Conservation (phyloP, 2,329 filamentous ascomycete species). For the Drechslera avenae region DNA sequence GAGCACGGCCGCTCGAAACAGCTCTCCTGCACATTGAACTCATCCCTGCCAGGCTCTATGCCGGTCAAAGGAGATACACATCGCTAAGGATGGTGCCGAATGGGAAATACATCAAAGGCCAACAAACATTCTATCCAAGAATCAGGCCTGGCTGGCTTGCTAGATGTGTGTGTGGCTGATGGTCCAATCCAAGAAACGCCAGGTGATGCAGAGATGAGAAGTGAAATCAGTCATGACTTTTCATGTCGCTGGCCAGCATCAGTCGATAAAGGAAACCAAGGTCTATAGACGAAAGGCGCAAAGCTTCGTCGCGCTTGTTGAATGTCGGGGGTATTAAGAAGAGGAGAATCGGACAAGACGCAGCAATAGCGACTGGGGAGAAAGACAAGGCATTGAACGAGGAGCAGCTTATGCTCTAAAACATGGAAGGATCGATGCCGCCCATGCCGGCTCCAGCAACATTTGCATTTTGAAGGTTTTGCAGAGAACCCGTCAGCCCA, state of each 20-base stretch:
- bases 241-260: constrained; percentile 11
- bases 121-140: constrained; percentile 28
- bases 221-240: constrained; percentile 29
- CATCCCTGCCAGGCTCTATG: constrained; percentile 35
- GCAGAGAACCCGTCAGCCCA: constrained; percentile 47
- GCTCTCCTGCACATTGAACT: constrained; percentile 43
- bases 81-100: constrained; percentile 35
- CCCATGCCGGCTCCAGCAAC: constrained; percentile 60
- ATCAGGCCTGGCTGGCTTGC: constrained; percentile 20
- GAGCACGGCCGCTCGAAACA: constrained; percentile 30
- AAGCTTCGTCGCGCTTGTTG: constrained; percentile 22
- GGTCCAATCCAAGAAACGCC: constrained; percentile 29
- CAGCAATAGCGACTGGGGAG: constrained; percentile 7
- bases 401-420: constrained; percentile 28
- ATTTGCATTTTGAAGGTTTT: constrained; percentile 51
- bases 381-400: constrained; percentile 12
- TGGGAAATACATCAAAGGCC: constrained; percentile 24
- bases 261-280: constrained; percentile 10
- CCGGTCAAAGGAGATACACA: constrained; percentile 32
- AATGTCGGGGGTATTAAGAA: constrained; percentile 33
- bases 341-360: constrained; percentile 18
- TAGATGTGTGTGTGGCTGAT: constrained; percentile 18
- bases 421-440: constrained; percentile 61
- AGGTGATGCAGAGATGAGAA: constrained; percentile 30
- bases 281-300: constrained; percentile 31